These are phyloP conservation scores for Scheffersomyces stambukii DNA, from an alignment of 1,139 yeast species.

Conservation along the genomic window DNA sequence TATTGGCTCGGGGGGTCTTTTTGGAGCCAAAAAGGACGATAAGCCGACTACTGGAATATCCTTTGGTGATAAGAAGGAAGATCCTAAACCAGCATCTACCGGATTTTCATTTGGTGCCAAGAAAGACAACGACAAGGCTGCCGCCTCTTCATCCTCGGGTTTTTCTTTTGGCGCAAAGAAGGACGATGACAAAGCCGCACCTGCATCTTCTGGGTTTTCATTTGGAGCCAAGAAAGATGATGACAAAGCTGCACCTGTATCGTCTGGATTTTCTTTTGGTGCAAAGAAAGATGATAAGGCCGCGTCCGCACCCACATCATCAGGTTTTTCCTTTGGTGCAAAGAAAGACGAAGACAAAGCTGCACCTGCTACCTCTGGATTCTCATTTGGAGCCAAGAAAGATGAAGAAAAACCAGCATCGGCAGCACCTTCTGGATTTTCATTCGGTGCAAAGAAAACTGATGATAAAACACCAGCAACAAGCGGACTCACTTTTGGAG, in stretches of 20 bases:
- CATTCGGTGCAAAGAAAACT: slow-evolving; percentile 20
- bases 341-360: slow-evolving; percentile 17
- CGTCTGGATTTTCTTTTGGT: slow-evolving; percentile 15
- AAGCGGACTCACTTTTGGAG: slow-evolving; percentile 14
- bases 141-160: slow-evolving; percentile 8
- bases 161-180: slow-evolving; percentile 16
- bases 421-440: slow-evolving; percentile 9
- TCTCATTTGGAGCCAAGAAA: slow-evolving; percentile 23
- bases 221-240: slow-evolving; percentile 22
- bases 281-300: slow-evolving; percentile 18
- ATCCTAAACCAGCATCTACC: slow-evolving; percentile 11
- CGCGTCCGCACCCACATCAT: slow-evolving; percentile 5
- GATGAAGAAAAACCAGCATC: slow-evolving; percentile 10
- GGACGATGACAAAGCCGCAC: slow-evolving; percentile 13
- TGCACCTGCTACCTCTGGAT: slow-evolving; percentile 13
- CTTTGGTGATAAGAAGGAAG: slow-evolving; percentile 21
- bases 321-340: slow-evolving; percentile 16
- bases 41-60: slow-evolving; percentile 11
- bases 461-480: slow-evolving; percentile 15
- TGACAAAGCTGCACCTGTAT: slow-evolving; percentile 14
- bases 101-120: slow-evolving; percentile 20
- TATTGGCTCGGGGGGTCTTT: slow-evolving; percentile 8
- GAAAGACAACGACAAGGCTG: slow-evolving; percentile 15
- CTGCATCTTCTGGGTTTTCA: slow-evolving; percentile 9
- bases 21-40: slow-evolving; percentile 20